Evolutionary conservation across 257 asterid species (phyloP).

Genomic region (Scutellaria galericulata): DNA sequence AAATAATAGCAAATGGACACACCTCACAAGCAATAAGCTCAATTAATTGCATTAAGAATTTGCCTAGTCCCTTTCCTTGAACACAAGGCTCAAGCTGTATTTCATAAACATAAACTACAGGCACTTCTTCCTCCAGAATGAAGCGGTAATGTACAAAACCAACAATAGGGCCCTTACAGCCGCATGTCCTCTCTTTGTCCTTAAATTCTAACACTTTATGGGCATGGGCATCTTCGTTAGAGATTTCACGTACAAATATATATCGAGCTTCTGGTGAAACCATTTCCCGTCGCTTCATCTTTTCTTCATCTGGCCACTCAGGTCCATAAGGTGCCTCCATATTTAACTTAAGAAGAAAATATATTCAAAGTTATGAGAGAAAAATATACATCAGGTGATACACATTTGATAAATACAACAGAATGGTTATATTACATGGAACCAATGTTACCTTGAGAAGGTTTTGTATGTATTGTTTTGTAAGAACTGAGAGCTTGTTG

Average conservation of each 20-base stretch:
- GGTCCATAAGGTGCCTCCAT: slow-evolving; percentile 85
- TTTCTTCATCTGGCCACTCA: slow-evolving; percentile 93
- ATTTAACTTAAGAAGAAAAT: slow-evolving; percentile 52
- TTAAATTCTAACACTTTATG: slow-evolving; percentile 30
- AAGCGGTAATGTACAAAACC: slow-evolving; percentile 92
- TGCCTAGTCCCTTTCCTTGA: slow-evolving; percentile 92
- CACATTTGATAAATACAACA: neutral
- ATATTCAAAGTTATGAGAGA: slow-evolving; percentile 18
- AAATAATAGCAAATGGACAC: slow-evolving; percentile 14
- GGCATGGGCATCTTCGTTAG: slow-evolving; percentile 40
- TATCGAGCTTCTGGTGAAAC: slow-evolving; percentile 75
- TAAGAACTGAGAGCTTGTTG: slow-evolving; percentile 54
- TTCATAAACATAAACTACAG: slow-evolving; percentile 90
- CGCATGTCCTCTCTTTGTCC: slow-evolving; percentile 37
- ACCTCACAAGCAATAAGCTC: slow-evolving; percentile 88
- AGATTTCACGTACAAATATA: slow-evolving; percentile 65
- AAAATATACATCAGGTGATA: neutral
- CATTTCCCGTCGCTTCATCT: slow-evolving; percentile 85
- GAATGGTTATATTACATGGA: neutral
- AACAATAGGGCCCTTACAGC: slow-evolving; percentile 50
- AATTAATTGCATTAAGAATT: slow-evolving; percentile 72
- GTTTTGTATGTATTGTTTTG: slow-evolving; percentile 62
- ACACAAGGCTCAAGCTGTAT: slow-evolving; percentile 76
- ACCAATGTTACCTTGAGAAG: slow-evolving; percentile 73
- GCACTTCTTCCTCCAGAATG: slow-evolving; percentile 81